Base-by-base conservation (phyloP, 1,284 basidiomycete species). In the Cutaneotrichosporon cutaneum region DNA sequence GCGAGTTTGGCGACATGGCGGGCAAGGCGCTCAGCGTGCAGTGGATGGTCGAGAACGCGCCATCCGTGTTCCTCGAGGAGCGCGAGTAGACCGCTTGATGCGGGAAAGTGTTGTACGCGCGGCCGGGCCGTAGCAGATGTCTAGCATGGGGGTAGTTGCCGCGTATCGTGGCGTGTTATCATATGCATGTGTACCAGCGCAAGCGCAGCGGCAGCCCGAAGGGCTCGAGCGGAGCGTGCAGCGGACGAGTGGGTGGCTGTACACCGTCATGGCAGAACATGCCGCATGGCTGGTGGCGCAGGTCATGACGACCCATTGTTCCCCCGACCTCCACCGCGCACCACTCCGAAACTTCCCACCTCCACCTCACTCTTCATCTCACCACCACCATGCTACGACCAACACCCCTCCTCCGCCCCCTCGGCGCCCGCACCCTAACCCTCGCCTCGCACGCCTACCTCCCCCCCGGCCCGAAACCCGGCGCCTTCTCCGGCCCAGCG, bases 41-140 rank as follows among this genome's bases (percentile, higher is more conserved):
- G 76, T 94, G 91, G 88, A 85, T 95, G 69, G 87, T 95, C 64
- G 92, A 95, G 75, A 89, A 94, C 76, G 91, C 92, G n/a, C 85
- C 85, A 8, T 67, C 68, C 44, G 76, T 82, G 42, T 82, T 82
- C 30, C 35, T 24, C 14, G 61, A 63, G 30, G 58, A 62, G 14
- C 33, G 58, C 24, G 58, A 54, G 58, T 48, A 48, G 53, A 14
- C 14, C 44, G 44, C 44, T 45, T 45, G 44, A 30, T 50, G 47
- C 26, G 47, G 47, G 14, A 21, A 11, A 18, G 47, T 50, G 22
- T 50, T 50, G 47, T 50, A 50, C 26, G 24, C 13, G 47, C 47
- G 47, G 47, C 22, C 47, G 47, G 24, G 47, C 47, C 47, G 26
- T 50, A 22, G 6, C 9, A 22, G 16, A 26, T 50, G 22, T 50